A percentile compares a stretch with the other conserved stretches of the same genome.
These are phyloP conservation scores for Starmerella bombicola DNA, from an alignment of 805 yeast species.

Conservation along the genomic window DNA sequence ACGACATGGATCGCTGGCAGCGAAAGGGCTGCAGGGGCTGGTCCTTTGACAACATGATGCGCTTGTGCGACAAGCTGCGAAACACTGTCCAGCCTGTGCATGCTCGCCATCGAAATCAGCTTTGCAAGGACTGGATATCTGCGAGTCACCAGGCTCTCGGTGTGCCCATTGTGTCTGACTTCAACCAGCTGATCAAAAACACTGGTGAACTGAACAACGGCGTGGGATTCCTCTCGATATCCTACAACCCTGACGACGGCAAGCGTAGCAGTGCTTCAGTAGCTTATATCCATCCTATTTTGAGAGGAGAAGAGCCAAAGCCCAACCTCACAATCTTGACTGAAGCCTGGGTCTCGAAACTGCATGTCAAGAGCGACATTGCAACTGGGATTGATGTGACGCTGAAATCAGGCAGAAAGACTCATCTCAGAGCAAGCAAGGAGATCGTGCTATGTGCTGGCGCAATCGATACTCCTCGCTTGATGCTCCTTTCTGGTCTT, in stretches of 20 bases:
- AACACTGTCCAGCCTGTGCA: conserved; percentile 16
- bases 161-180: conserved; percentile 9
- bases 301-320: conserved; percentile 6
- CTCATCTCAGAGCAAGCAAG: conserved; percentile 21
- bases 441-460: conserved; percentile 27
- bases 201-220: conserved; percentile 6
- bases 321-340: conserved; percentile 15
- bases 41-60: conserved; percentile 25
- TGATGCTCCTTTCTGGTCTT: conserved; percentile 28
- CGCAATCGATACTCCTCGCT: conserved; percentile 28
- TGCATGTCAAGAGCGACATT: conserved; percentile 21
- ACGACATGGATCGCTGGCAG: conserved; percentile 27
- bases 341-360: conserved; percentile 14
- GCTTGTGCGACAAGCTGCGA: conserved; percentile 14
- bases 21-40: conserved; percentile 27
- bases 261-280: conserved; percentile 26
- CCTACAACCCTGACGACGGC: conserved; percentile 16
- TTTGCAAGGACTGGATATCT: conserved; percentile 14
- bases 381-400: conserved; percentile 26
- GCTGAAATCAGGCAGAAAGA: conserved; percentile 21
- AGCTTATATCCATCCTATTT: conserved; percentile 25
- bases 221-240: conserved; percentile 12
- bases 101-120: conserved; percentile 14
- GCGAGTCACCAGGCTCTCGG: conserved; percentile 9
- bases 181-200: conserved; percentile 7